Evolutionary conservation across 805 yeast species (phyloP).

Genomic region (Ogataea degrootiae): DNA sequence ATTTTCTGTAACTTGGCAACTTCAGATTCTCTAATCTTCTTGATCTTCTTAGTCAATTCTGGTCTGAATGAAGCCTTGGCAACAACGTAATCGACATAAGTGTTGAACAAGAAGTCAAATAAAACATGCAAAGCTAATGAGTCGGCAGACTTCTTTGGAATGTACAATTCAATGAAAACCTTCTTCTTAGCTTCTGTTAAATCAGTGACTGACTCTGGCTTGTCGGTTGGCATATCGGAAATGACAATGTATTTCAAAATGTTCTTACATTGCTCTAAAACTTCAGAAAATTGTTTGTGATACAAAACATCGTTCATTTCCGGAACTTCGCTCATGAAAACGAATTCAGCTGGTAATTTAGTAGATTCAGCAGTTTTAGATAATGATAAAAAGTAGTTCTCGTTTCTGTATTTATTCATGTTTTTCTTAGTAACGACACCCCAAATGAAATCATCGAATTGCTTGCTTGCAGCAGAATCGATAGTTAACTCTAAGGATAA

Average conservation of each 20-base stretch:
- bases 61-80: conserved; percentile 54
- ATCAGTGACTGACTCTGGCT: conserved; percentile 59
- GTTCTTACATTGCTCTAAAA: conserved; percentile 33
- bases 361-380: conserved; percentile 75
- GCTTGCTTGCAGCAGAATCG: conserved; percentile 32
- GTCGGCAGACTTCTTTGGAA: conserved; percentile 48
- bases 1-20: conserved; percentile 61
- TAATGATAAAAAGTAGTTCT: conserved; percentile 76
- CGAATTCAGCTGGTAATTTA: conserved; percentile 67
- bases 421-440: conserved; percentile 81
- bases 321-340: conserved; percentile 83
- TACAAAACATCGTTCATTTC: conserved; percentile 70
- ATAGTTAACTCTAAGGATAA: conserved; percentile 60
- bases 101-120: conserved; percentile 51
- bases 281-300: conserved; percentile 44
- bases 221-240: conserved; percentile 78
- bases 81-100: conserved; percentile 28
- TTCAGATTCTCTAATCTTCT: conserved; percentile 74
- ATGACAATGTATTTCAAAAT: conserved; percentile 66
- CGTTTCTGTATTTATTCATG: conserved; percentile 72
- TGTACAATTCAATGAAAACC: conserved; percentile 49
- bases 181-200: conserved; percentile 45
- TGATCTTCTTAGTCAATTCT: conserved; percentile 73
- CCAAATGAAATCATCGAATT: conserved; percentile 67
- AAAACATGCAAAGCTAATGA: conserved; percentile 50